These are phyloP conservation scores for Mrakia gelida DNA, from an alignment of 768 basidiomycete genomes.

Conservation along the genomic window DNA sequence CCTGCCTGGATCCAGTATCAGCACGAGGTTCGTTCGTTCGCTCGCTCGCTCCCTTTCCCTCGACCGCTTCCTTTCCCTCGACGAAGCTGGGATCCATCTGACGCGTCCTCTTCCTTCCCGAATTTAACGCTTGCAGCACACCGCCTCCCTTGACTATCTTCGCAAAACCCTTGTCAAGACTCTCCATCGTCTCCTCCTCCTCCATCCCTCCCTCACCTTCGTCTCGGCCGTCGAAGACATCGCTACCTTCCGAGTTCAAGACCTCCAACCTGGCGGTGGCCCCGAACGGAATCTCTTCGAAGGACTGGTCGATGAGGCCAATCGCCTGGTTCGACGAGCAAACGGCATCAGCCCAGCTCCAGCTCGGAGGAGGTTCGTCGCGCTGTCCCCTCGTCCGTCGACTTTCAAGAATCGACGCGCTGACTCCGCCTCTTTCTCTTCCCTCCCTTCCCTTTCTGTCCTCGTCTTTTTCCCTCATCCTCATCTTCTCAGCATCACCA, in stretches of 20 bases:
- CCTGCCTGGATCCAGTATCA: slow-evolving; percentile 28
- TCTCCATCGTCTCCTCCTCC: slow-evolving; percentile 6
- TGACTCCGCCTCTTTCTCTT: neutral
- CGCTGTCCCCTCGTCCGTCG: neutral
- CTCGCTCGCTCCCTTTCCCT: too few species aligned
- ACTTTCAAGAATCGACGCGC: neutral
- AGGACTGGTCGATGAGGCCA: slow-evolving; percentile 21
- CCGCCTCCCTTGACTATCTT: slow-evolving; percentile 8
- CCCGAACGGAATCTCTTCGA: slow-evolving; percentile 20
- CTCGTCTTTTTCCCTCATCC: neutral
- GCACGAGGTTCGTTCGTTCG: neutral
- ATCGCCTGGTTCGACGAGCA: slow-evolving; percentile 17
- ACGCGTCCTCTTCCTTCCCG: neutral
- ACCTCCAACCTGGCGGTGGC: neutral
- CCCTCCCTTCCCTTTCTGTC: neutral
- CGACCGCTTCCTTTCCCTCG: neutral
- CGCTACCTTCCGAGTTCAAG: neutral
- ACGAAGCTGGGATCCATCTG: too few species aligned
- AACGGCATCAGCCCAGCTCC: slow-evolving; percentile 26
- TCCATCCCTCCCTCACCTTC: neutral
- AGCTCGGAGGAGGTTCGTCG: slow-evolving; percentile 12
- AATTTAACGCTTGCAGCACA: neutral
- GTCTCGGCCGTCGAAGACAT: neutral
- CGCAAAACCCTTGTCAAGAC: slow-evolving; percentile 5
- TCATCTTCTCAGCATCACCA: slow-evolving; percentile 6